Evolutionary conservation across 2,329 filamentous ascomycete genomes (phyloP).

Genomic region (Chaetomium sp.): DNA sequence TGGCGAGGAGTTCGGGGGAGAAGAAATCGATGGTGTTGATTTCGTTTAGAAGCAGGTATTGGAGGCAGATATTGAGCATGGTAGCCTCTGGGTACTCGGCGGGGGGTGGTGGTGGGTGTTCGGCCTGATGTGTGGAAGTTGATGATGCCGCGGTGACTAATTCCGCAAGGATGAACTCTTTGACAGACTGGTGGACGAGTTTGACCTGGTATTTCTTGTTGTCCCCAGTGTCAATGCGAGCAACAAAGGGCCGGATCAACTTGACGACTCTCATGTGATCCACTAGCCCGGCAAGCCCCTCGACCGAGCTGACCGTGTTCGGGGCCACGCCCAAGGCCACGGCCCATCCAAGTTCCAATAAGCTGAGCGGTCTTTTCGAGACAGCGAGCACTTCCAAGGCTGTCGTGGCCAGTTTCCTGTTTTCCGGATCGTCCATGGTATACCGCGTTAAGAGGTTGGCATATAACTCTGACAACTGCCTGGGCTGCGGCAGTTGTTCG

Average conservation of each 20-base stretch:
- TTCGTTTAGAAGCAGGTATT: constrained; percentile 26
- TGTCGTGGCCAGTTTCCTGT: not conserved
- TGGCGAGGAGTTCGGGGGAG: constrained; percentile 24
- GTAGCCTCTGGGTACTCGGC: constrained; percentile 15
- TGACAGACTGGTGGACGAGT: constrained; percentile 1
- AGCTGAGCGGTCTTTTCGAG: not conserved
- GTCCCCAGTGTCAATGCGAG: not conserved
- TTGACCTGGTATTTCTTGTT: not conserved
- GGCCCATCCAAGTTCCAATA: not conserved
- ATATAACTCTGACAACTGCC: not conserved
- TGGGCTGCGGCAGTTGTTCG: not conserved
- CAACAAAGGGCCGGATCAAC: not conserved
- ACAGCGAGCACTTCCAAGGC: not conserved
- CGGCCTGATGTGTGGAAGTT: too few relatives aligned
- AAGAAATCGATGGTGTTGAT: constrained; percentile 26
- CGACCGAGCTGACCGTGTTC: not conserved
- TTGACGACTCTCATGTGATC: not conserved
- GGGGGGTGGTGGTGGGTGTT: not conserved
- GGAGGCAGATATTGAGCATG: constrained; percentile 25
- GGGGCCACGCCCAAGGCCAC: not conserved
- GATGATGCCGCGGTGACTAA: too few relatives aligned
- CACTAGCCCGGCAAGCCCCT: not conserved
- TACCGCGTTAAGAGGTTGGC: not conserved
- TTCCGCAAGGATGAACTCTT: constrained; percentile 1
- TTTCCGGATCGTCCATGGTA: not conserved